Evolutionary conservation across 139 green algal genomes (phyloP), one percentile per base, ranked within the genome.

Genomic region (Eudorina sp.): DNA sequence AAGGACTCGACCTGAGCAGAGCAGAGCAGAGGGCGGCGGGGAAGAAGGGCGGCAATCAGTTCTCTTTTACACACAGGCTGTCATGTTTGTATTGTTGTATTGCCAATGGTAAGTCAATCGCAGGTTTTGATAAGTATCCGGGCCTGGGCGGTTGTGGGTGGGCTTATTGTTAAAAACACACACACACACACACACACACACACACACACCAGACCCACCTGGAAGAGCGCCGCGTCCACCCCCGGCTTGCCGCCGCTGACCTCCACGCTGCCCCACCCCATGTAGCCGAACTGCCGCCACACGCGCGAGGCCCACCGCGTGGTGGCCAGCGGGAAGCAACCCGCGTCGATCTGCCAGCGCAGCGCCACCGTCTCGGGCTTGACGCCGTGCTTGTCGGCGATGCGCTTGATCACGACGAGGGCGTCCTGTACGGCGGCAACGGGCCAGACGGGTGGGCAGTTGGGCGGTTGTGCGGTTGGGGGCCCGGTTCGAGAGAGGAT

Each of bases 261-360:
- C 27, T 53, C 73, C 1, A 48, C 0, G 19, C 66, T 51, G 19
- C 53, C 21, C 83, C 78, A 88, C 82, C 90, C 89, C 46, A 78
- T 41, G 75, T 89, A 91, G 16, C 90, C 90, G 60, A 94, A 94
- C 74, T 90, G 89, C 13, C 76, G 55, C 89, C 91, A 95, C 31
- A 72, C 55, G 18, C 51, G 58, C 4, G 46, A 16, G 1, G 23
- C 82, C 89, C 92, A 95, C 48, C 90, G 90, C 23, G 75, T 86
- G 62, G 86, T 85, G 21, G 77, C 76, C 31, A 94, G 31, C n/a
- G 92, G 92, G 88, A 94, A 94, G 55, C 82, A 89, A 53, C 92
- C 92, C 53, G 88, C 81, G 88, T 95, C 92, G 11, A 94, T 93
- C 46, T 91, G 89, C 89, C 91, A 95, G 36, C 92, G 84, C 48